Conservation (phyloP, 176 grass and related monocot genomes). For the Avena sativa region DNA sequence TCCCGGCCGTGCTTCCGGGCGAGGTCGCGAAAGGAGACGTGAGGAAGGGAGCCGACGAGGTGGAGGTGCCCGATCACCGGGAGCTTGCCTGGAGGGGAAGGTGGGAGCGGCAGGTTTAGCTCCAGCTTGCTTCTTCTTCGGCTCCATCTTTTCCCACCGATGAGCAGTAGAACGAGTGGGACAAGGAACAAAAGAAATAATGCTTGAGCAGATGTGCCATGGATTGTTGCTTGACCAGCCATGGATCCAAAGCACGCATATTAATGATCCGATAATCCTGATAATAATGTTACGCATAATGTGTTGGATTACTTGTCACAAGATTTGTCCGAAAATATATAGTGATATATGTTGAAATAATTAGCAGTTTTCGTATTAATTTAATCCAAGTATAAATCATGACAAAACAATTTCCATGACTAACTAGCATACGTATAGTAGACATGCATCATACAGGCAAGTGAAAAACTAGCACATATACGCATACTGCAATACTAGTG, state of each 20-base stretch:
- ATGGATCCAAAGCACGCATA: not conserved
- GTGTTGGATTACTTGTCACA: too few species aligned
- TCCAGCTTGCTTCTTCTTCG: not conserved
- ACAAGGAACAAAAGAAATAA: not conserved
- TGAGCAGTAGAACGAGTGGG: not conserved
- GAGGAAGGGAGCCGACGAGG: not conserved
- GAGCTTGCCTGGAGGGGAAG: not conserved
- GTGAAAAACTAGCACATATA: too few species aligned
- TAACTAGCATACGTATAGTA: too few species aligned
- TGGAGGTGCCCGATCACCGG: constrained; percentile 11
- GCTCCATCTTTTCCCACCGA: not conserved
- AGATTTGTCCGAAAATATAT: too few species aligned
- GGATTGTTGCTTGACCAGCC: not conserved
- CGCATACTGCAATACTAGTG: too few species aligned
- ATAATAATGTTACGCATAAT: not conserved
- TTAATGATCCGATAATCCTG: not conserved
- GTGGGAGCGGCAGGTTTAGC: not conserved
- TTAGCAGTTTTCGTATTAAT: too few species aligned
- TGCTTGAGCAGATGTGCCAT: not conserved
- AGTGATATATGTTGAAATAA: too few species aligned
- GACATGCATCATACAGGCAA: too few species aligned
- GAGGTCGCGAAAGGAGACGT: constrained; percentile 11
- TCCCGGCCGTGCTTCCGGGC: not conserved
- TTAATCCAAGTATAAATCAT: too few species aligned
- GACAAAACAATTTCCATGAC: too few species aligned